Percentiles rank a stretch among this genome's conserved stretches.
phyloP scores from a whole-genome alignment of 1,284 basidiomycete species.

The Butyriboletus appendiculatus region DNA sequence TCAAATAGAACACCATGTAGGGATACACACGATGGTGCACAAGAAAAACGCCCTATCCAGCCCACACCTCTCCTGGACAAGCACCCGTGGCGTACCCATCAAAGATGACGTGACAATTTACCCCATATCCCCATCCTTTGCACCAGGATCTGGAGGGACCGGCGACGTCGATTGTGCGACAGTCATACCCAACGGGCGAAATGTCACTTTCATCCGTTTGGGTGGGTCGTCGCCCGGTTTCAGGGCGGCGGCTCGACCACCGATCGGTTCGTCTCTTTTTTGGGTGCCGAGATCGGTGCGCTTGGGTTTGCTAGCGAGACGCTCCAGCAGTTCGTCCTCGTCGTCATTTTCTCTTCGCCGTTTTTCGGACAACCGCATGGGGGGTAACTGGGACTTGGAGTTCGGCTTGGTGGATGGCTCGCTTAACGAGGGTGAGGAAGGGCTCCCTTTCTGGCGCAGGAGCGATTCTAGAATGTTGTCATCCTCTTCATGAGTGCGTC shows the following conservation, averaged over 20 bases:
- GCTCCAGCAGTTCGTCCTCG: conserved; percentile 63
- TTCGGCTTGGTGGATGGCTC: conserved; percentile 36
- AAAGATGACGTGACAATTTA: conserved; percentile 27
- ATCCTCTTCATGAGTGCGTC: conserved; percentile 41
- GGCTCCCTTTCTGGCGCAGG: conserved; percentile 42
- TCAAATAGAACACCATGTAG: conserved; percentile 13
- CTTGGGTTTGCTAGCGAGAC: conserved; percentile 56
- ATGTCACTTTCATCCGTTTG: conserved; percentile 78
- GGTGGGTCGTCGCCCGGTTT: conserved; percentile 64
- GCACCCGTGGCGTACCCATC: background rate
- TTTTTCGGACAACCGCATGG: conserved; percentile 64
- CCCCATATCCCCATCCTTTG: conserved; percentile 77
- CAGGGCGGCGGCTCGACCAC: conserved; percentile 31
- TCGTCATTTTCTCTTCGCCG: conserved; percentile 75
- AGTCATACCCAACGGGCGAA: conserved; percentile 49
- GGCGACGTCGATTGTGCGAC: conserved; percentile 36
- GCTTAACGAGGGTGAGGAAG: conserved; percentile 46
- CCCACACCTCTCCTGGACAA: background rate
- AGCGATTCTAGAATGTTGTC: conserved; percentile 57
- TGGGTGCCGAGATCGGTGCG: conserved; percentile 45
- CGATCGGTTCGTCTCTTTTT: conserved; percentile 34
- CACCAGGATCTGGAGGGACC: conserved; percentile 59
- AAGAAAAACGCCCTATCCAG: background rate
- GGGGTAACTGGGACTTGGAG: conserved; percentile 33
- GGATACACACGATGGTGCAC: conserved; percentile 16